Base-by-base conservation (phyloP, 2,329 filamentous ascomycete species). In the Hysterium pulicare region DNA sequence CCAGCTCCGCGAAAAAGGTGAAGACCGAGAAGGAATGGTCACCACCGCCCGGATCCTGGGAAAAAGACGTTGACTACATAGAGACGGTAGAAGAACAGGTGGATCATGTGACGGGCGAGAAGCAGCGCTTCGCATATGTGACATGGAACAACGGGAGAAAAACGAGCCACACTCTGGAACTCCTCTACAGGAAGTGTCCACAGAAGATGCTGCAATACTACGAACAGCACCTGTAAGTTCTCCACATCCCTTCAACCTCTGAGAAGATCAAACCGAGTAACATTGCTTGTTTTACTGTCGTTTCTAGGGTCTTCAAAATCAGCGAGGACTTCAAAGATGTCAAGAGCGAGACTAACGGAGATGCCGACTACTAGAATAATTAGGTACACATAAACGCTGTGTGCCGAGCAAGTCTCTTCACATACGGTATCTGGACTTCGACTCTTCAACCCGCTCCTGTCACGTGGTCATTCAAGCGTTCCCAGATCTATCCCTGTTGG, bases 41-140 rank as follows among this genome's bases (percentile, higher is more conserved):
- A 43, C 83, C 84, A 2, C 87, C 87, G 0, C 73, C 77, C 2
- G 87, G 87, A 6, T 83, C 77, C 23, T 93, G 87, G 87, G 87
- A 93, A 51, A 79, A 88, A 9, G 75, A 86, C 2, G 79, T 91
- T 19, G 74, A 78, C 16, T 72, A 73, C 1, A 82, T 93, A 23
- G 86, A 90, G 51, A 86, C 84, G 0, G 84, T 86, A 44, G 79
- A 88, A 54, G 82, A 88, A 51, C 76, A 78, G 38, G 35, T 44
- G 1, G 51, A 68, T 28, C 53, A 54, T 16, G 60, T 57, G 40
- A 65, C 59, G 9, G 62, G 59, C 49, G 71, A 77, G 20, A 71
- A 70, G 3, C 77, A 75, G 45, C 71, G 87, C 11, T 74, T 81
- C 23, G 85, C 86, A 1, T 88, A 84, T 53, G 68, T 90, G 23